Conservation (phyloP, 1,284 basidiomycete genomes). For the Athelia psychrophila region DNA sequence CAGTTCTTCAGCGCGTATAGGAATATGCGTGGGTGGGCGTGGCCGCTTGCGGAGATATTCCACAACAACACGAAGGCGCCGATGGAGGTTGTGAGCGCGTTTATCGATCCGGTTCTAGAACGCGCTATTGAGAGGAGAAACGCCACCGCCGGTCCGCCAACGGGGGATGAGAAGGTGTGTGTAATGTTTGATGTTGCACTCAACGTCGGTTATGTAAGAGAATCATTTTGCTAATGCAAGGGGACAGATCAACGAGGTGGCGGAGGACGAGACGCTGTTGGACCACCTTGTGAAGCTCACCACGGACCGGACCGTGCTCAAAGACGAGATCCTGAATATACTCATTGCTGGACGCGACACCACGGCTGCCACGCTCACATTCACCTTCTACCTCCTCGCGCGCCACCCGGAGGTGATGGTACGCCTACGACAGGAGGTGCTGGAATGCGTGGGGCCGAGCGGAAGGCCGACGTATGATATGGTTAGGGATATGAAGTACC, state of each 20-base stretch:
- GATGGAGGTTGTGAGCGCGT: slow-evolving; percentile 15
- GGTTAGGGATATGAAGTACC: slow-evolving; percentile 45
- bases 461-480: slow-evolving; percentile 40
- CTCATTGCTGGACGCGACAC: slow-evolving; percentile 41
- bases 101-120: slow-evolving; percentile 15
- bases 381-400: slow-evolving; percentile 48
- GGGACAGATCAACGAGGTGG: too few species aligned
- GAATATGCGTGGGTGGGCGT: slow-evolving; percentile 16
- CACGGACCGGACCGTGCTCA: slow-evolving; percentile 30
- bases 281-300: slow-evolving; percentile 34
- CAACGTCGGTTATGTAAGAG: too few species aligned
- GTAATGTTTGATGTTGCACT: too few species aligned
- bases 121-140: slow-evolving; percentile 12
- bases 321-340: slow-evolving; percentile 48
- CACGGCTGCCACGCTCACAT: slow-evolving; percentile 46
- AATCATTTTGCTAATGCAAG: slow-evolving; percentile 2
- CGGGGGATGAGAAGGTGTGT: background rate
- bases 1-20: slow-evolving; percentile 23
- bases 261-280: slow-evolving; percentile 26
- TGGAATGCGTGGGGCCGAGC: slow-evolving; percentile 37
- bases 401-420: slow-evolving; percentile 39
- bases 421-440: slow-evolving; percentile 46
- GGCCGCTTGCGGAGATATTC: slow-evolving; percentile 29
- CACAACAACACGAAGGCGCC: slow-evolving; percentile 13
- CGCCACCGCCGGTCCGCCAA: background rate